Base-by-base conservation (phyloP, 257 asterid genomes). In the Rehmannia glutinosa region DNA sequence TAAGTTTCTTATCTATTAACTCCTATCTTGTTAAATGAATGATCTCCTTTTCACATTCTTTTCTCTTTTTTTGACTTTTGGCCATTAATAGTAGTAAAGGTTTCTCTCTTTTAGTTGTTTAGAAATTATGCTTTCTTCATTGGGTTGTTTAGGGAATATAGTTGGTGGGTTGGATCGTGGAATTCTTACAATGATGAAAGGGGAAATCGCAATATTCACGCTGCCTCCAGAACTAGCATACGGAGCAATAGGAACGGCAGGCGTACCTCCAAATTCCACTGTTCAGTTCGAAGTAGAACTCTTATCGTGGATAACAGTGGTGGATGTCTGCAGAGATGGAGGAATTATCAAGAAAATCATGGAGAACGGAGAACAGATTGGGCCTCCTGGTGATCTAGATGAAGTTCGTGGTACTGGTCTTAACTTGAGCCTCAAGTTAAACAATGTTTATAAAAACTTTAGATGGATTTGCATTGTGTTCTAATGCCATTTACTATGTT, bases 301-400 rank as follows among this genome's bases (percentile, higher is more conserved):
- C 49, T 25, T 82, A 62, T 88, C 92, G 19, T 88, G 96, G 92
- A 81, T 82, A 77, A 72, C 79, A 1, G 87, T 88, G 64, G 78
- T 88, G 49, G 92, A 88, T 77, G 54, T 88, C 45, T 83, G 84
- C 86, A 88, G 76, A 80, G 93, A 86, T 67, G 91, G 93, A 75
- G 96, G 89, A 47, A 82, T 86, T 67, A 73, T 86, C 66, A 86
- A 88, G 83, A 85, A 74, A 70, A 74, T 86, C 51, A 52, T 86
- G 62, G 79, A 77, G 78, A 74, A 66, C 62, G 96, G 96, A 23
- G 91, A 82, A 38, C 71, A 64, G 21, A 36, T 66, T 62, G 93
- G 91, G 61, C 91, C 89, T 68, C 96, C 96, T 62, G 77, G 77
- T 64, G 89, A 86, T 56, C 81, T 84, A 36, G 93, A 88, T 73